Evolutionary conservation across 2,329 filamentous ascomycete genomes (phyloP), one percentile per base, ranked within the genome.

Genomic region (Tricladium varicosporioides): DNA sequence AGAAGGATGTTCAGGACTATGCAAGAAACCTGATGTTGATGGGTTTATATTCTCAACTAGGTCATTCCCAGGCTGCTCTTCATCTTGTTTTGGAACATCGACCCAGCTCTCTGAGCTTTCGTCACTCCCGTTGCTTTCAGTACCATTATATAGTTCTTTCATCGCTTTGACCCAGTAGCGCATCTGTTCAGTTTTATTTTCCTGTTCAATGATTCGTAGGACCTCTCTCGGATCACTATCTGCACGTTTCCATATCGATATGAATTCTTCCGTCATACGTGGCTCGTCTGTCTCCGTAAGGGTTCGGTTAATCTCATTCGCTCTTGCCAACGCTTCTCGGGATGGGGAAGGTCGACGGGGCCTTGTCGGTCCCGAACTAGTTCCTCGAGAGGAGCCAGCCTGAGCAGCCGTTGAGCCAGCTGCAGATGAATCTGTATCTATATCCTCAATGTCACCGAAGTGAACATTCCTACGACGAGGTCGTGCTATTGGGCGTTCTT

Each of bases 211-310:
- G 18, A 89, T 83, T 43, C 78, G 74, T 2, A 87, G 63, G 22
- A 89, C 83, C 57, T 77, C 78, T 36, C 81, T 76, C 0, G 79
- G 78, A 63, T 88, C 79, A 4, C 85, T 85, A 45, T 78, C 78
- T 1, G 84, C 84, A 54, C 81, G 80, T 44, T 78, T 76, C 70
- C 84, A 86, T 40, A 82, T 85, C 54, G 75, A 77, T 63, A 80
- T 74, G 70, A 74, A 83, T 66, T 76, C 80, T 58, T 67, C 67
- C 13, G 64, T 67, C 59, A 65, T 67, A 48, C 58, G 62, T 11
- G 65, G 67, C 32, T 69, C 64, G 11, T 68, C 67, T 2, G 60
- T 57, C 14, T 68, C 67, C 2, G 60, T 57, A 19, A 67, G 59
- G 16, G 47, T 52, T 56, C 65, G 56, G 16, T 66, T 66, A 33